phyloP scores from a whole-genome alignment of 495 filamentous ascomycete genomes.

The Daldinia grandis region DNA sequence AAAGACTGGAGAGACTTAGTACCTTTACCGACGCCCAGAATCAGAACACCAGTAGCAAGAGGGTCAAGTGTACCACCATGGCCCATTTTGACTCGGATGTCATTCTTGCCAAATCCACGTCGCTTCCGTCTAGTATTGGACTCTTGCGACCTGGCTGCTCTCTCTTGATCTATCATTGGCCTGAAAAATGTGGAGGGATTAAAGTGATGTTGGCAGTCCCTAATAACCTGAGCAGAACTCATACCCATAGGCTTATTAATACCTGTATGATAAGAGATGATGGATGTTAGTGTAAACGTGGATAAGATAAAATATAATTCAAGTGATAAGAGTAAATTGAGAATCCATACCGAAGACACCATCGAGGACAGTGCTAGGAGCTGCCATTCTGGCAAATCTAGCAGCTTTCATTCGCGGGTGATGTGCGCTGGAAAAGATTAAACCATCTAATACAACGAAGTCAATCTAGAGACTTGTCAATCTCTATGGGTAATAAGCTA shows the following conservation, averaged over 20 bases:
- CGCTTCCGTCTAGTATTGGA: constrained; percentile 62
- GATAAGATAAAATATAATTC: neutral
- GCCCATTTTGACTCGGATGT: constrained; percentile 85
- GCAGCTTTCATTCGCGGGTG: constrained; percentile 39
- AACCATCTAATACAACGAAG: neutral
- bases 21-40: constrained; percentile 84
- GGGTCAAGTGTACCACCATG: constrained; percentile 97
- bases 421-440: constrained; percentile 5
- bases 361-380: constrained; percentile 66
- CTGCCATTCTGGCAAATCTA: constrained; percentile 58
- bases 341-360: constrained; percentile 73
- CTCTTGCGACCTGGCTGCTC: constrained; percentile 58
- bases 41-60: constrained; percentile 89
- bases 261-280: constrained; percentile 57
- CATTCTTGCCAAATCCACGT: constrained; percentile 58
- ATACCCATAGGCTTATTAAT: constrained; percentile 90
- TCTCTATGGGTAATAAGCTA: neutral
- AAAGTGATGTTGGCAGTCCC: constrained; percentile 82
- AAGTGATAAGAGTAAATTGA: constrained; percentile 1
- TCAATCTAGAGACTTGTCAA: neutral
- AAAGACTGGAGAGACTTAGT: constrained; percentile 84
- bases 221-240: constrained; percentile 87
- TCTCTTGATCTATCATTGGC: constrained; percentile 73
- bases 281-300: constrained; percentile 2
- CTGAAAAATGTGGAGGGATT: constrained; percentile 79